Conservation (phyloP, 495 filamentous ascomycete species). For the Cenococcum geophilum region DNA sequence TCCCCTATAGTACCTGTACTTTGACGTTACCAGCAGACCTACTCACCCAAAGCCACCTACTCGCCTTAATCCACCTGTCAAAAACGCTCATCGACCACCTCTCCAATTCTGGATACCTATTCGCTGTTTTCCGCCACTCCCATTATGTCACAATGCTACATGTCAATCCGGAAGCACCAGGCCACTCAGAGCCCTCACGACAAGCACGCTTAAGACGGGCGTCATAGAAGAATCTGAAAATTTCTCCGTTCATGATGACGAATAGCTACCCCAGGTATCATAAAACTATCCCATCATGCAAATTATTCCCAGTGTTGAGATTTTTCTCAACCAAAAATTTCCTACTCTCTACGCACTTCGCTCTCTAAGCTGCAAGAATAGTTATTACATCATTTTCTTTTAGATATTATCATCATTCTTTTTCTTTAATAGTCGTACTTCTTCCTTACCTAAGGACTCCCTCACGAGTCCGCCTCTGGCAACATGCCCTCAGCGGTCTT, state of each 20-base stretch:
- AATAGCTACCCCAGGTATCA: neutral
- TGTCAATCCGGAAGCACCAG: slow-evolving; percentile 1
- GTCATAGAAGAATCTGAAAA: slow-evolving; percentile 4
- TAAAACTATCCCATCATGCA: slow-evolving; percentile 17
- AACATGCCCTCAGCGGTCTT: slow-evolving; percentile 32
- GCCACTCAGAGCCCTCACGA: slow-evolving; percentile 10
- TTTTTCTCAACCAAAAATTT: slow-evolving; percentile 28
- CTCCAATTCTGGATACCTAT: neutral
- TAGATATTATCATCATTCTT: slow-evolving; percentile 2
- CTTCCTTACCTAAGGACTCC: neutral
- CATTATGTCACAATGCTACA: neutral
- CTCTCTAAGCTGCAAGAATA: neutral
- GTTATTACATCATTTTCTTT: slow-evolving; percentile 9
- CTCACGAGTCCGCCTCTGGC: neutral
- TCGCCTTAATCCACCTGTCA: neutral
- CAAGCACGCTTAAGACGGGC: slow-evolving; percentile 12
- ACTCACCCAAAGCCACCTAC: too few species aligned
- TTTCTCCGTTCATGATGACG: slow-evolving; percentile 9
- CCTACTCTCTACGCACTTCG: slow-evolving; percentile 4
- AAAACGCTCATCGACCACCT: neutral
- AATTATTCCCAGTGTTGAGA: slow-evolving; percentile 19
- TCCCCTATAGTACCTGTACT: too few species aligned
- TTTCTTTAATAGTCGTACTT: slow-evolving; percentile 2
- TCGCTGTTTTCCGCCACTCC: neutral
- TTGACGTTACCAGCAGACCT: too few species aligned